These are phyloP conservation scores for Blastobotrys aristatus DNA, from an alignment of 1,139 yeast species.

Conservation along the genomic window DNA sequence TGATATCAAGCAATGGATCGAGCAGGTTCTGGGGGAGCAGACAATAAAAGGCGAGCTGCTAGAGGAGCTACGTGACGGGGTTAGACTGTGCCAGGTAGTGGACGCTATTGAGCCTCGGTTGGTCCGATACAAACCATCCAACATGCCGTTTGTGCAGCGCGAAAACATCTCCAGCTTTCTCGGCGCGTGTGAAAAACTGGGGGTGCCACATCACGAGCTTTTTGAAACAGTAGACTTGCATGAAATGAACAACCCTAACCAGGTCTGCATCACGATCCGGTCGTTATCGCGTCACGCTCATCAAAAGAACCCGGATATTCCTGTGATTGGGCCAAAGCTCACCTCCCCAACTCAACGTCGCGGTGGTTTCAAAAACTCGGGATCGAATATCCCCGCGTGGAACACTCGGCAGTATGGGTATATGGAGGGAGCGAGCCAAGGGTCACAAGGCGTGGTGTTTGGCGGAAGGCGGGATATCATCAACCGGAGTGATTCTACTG, in stretches of 20 bases:
- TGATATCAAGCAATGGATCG: constrained; percentile 28
- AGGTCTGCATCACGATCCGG: constrained; percentile 66
- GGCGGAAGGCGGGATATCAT: constrained; percentile 46
- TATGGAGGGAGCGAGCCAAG: constrained; percentile 51
- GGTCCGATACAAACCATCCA: constrained; percentile 55
- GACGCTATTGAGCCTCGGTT: constrained; percentile 38
- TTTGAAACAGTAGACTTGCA: constrained; percentile 79
- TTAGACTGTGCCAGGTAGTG: constrained; percentile 49
- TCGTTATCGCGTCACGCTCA: constrained; percentile 65
- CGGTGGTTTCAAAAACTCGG: constrained; percentile 27
- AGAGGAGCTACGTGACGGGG: constrained; percentile 60
- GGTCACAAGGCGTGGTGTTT: constrained; percentile 47
- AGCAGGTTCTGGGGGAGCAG: constrained; percentile 23
- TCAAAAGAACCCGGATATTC: constrained; percentile 41
- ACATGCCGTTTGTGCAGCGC: constrained; percentile 84
- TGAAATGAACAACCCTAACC: constrained; percentile 72
- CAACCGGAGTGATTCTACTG: constrained; percentile 16
- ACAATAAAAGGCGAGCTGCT: constrained; percentile 32
- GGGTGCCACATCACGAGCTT: constrained; percentile 78
- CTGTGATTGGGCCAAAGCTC: constrained; percentile 48
- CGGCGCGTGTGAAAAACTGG: constrained; percentile 53
- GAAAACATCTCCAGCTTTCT: constrained; percentile 77
- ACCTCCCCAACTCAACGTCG: constrained; percentile 25
- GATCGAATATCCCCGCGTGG: constrained; percentile 43
- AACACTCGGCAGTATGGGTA: constrained; percentile 56